Evolutionary conservation across 2,329 filamentous ascomycete genomes (phyloP), one percentile per base, ranked within the genome.

Genomic region (Davidsoniella neocaledoniae): DNA sequence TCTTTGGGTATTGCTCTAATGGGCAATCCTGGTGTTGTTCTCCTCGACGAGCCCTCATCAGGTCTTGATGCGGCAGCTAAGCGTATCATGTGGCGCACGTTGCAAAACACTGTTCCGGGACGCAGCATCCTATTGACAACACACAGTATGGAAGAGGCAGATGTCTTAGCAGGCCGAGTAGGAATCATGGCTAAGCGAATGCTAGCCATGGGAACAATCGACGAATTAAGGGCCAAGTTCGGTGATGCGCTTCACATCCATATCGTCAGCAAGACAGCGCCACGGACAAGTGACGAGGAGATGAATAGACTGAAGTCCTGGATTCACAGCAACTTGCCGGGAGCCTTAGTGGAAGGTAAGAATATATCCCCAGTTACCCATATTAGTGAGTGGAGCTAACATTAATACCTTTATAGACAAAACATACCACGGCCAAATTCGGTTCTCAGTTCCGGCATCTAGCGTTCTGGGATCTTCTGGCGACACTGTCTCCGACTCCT

Each of bases 81-180:
- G 63, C 76, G 90, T 40, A 75, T 93, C 56, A 94, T 96, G 84
- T 95, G 90, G 90, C 77, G 77, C 51, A 94, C 87, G 0, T 70
- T 95, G 1, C 76, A 77, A 3, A 73, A 78, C 1, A 79, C 88
- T 3, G 79, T 82, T 0, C 74, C 78, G 0, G 86, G 86, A 0
- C 76, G 88, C n/a, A 84, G 81, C 0, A 76, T 95, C 14, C 70
- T 96, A 1, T 73, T 96, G 16, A 95, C 90, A 0, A 95, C 90
- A 0, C 90, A 96, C 63, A 85, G 78, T 45, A 94, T 95, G 87
- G 88, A 95, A 62, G 90, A 95, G 65, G 90, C 88, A 0, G 86
- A 94, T 59, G 87, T 87, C 1, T 71, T 96, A 2, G 88, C 88
- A 0, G 79, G 78, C 26, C 74, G 86, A 1, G 86, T 83, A 0